phyloP scores from a whole-genome alignment of 1,284 basidiomycete species.

The Boletus nobilissimus region DNA sequence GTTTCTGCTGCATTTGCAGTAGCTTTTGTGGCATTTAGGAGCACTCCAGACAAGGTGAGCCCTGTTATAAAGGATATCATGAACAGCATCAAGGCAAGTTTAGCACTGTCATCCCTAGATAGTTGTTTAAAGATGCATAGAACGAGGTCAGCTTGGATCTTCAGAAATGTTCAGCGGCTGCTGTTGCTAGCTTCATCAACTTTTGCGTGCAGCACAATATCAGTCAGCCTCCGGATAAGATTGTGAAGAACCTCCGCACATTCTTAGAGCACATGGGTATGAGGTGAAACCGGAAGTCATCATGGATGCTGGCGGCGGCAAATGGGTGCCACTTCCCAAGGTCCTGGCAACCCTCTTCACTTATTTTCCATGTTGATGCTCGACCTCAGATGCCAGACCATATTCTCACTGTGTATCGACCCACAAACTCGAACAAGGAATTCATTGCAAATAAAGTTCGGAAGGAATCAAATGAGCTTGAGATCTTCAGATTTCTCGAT shows the following conservation, averaged over 20 bases:
- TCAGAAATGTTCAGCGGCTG: conserved; percentile 88
- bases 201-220: conserved; percentile 81
- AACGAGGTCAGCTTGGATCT: conserved; percentile 91
- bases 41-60: conserved; percentile 92
- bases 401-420: no score
- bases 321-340: no score
- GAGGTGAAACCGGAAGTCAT: no score
- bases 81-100: conserved; percentile 92
- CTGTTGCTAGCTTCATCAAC: conserved; percentile 89
- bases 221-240: conserved; percentile 84
- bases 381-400: no score
- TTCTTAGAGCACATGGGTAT: no score
- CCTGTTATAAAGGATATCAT: conserved; percentile 97
- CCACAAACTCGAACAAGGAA: no score
- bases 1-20: conserved; percentile 91
- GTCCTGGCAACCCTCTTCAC: no score
- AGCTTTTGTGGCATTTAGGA: conserved; percentile 87
- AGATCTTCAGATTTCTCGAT: no score
- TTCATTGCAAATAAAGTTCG: no score
- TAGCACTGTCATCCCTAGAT: background rate
- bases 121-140: conserved; percentile 53
- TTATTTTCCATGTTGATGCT: no score
- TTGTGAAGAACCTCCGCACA: conserved; percentile 96
- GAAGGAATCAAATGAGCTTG: no score
- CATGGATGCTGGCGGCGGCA: no score